These are phyloP conservation scores for Teunomyces stri DNA, from an alignment of 805 yeast genomes.

Conservation along the genomic window DNA sequence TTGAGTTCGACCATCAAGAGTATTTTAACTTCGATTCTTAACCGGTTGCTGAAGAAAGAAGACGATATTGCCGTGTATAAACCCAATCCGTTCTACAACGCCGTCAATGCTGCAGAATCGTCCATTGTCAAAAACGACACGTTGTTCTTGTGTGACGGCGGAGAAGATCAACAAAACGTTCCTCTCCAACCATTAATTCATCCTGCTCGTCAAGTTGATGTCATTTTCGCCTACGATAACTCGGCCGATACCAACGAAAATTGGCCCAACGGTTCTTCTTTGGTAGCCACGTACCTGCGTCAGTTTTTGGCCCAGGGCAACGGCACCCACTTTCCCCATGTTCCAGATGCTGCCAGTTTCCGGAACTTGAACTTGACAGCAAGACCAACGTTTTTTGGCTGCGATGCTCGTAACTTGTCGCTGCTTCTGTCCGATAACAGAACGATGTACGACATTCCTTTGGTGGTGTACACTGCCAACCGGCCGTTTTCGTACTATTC, in stretches of 20 bases:
- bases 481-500: conserved; percentile 27
- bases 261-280: conserved; percentile 71
- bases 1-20: conserved; percentile 16
- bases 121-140: conserved; percentile 39
- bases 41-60: conserved; percentile 44
- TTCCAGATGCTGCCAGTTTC: conserved; percentile 21
- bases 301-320: conserved; percentile 43
- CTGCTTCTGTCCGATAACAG: conserved; percentile 2
- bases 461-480: conserved; percentile 30
- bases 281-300: conserved; percentile 55
- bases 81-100: conserved; percentile 42
- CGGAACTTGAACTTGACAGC: conserved; percentile 29
- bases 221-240: conserved; percentile 63
- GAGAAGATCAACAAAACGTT: conserved; percentile 71
- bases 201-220: conserved; percentile 58
- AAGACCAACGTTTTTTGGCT: conserved; percentile 26
- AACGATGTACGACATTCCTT: conserved; percentile 15
- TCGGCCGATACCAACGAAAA: conserved; percentile 57
- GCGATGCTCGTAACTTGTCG: conserved; percentile 24
- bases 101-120: conserved; percentile 27
- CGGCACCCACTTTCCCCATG: conserved; percentile 26
- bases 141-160: conserved; percentile 71
- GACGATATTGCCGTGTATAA: conserved; percentile 22
- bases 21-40: conserved; percentile 22
- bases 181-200: conserved; percentile 67